Percentiles rank a stretch among this genome's conserved stretches.
phyloP scores from a whole-genome alignment of 2,329 filamentous ascomycete genomes.

The Colletotrichum liriopes region DNA sequence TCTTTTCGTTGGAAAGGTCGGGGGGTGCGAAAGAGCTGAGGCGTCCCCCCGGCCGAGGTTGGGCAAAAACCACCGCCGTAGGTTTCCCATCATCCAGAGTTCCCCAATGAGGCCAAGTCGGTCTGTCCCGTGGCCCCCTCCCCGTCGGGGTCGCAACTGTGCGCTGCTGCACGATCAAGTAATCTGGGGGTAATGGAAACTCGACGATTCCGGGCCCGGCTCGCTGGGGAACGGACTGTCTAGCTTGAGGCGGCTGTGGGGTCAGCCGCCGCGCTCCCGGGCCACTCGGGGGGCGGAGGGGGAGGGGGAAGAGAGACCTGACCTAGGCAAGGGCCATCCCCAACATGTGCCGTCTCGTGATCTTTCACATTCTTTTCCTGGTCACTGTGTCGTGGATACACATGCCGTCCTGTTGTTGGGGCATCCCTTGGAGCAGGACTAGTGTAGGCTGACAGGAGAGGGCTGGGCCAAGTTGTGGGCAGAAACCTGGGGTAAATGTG shows the following conservation, averaged over 20 bases:
- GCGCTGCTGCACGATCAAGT: slow-evolving; percentile 44
- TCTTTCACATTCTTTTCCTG: slow-evolving; percentile 25
- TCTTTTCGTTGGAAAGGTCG: background rate
- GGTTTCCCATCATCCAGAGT: slow-evolving; percentile 21
- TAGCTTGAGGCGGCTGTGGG: slow-evolving; percentile 32
- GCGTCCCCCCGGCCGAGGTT: background rate
- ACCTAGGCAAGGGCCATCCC: slow-evolving; percentile 35
- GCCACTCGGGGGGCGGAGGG: slow-evolving; percentile 31
- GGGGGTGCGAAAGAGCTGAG: background rate
- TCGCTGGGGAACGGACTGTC: slow-evolving; percentile 11
- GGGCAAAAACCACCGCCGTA: slow-evolving; percentile 6
- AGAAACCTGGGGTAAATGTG: slow-evolving; percentile 36
- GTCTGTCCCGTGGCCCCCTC: slow-evolving; percentile 42
- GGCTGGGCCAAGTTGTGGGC: slow-evolving; percentile 17
- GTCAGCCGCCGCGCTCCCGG: slow-evolving; percentile 41
- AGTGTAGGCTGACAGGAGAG: background rate
- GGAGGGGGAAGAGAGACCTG: background rate
- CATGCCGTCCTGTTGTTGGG: slow-evolving; percentile 4
- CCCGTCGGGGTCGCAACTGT: slow-evolving; percentile 4
- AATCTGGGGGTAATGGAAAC: slow-evolving; percentile 47
- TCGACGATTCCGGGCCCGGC: slow-evolving; percentile 17
- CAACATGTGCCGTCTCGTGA: slow-evolving; percentile 40
- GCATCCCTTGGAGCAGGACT: slow-evolving; percentile 1
- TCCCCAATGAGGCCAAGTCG: slow-evolving; percentile 38
- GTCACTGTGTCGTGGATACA: slow-evolving; percentile 4